phyloP scores from a whole-genome alignment of 495 filamentous ascomycete genomes.

The Achaetomiella virescens region DNA sequence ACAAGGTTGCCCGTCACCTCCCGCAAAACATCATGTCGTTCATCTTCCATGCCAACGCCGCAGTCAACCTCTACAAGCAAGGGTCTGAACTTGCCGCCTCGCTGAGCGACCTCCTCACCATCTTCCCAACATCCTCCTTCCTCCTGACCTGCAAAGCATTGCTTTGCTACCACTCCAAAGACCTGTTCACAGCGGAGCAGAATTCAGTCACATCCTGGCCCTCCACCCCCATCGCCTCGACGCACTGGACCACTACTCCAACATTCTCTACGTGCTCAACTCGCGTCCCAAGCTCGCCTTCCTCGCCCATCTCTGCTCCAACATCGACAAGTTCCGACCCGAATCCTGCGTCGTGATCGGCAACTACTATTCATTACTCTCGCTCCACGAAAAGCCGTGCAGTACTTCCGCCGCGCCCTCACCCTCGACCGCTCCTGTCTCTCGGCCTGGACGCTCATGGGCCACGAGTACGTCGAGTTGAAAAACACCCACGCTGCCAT shows the following conservation, averaged over 20 bases:
- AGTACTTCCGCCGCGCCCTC: slow-evolving; percentile 95
- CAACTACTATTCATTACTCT: slow-evolving; percentile 92
- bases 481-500: slow-evolving; percentile 99
- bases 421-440: slow-evolving; percentile 87
- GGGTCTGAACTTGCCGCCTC: slow-evolving; percentile 62
- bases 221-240: slow-evolving; percentile 84
- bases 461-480: slow-evolving; percentile 97
- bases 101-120: slow-evolving; percentile 66
- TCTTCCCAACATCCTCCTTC: slow-evolving; percentile 83
- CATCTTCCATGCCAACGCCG: slow-evolving; percentile 86
- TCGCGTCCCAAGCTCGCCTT: slow-evolving; percentile 83
- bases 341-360: slow-evolving; percentile 96
- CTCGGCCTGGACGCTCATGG: slow-evolving; percentile 98
- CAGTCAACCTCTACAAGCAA: slow-evolving; percentile 85
- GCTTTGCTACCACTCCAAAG: slow-evolving; percentile 89
- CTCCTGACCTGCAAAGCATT: slow-evolving; percentile 84
- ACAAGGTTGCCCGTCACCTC: slow-evolving; percentile 50
- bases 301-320: slow-evolving; percentile 80
- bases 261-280: slow-evolving; percentile 91
- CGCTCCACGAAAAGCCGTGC: slow-evolving; percentile 92
- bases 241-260: slow-evolving; percentile 87
- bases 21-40: slow-evolving; percentile 88
- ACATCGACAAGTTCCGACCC: slow-evolving; percentile 90
- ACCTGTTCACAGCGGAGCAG: slow-evolving; percentile 79
- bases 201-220: slow-evolving; percentile 75